Evolutionary conservation across 2,329 filamentous ascomycete genomes (phyloP), one percentile per base, ranked within the genome.

Genomic region (Sclerotinia sclerotiorum): DNA sequence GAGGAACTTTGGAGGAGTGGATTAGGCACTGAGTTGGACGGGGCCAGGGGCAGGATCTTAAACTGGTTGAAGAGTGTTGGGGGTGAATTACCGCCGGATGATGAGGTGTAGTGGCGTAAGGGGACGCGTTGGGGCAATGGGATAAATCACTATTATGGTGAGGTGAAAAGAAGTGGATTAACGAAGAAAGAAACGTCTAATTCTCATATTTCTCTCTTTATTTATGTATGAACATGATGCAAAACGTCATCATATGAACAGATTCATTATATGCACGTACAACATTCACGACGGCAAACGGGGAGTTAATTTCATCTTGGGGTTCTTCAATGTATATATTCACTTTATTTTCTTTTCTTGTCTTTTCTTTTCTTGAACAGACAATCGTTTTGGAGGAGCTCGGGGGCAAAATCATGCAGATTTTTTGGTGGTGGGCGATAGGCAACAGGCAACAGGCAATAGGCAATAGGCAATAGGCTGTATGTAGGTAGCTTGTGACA

Each of bases 1-100:
- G 93, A 97, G 79, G 90, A 93, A 67, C 93, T 97, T 80, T 98
- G 95, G 94, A 84, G 85, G 48, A 91, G 93, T 75, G 93, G 92
- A 6, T 82, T 98, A n/a, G 94, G 94, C 0, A 88, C 89, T 71
- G 87, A 88, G 67, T 84, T 98, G 73, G 86, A 86, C 70, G 85
- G 83, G 21, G 88, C 94, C 71, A 94, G 92, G 79, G 87, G 88
- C 77, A 83, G 90, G 65, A 89, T 97, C 15, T 29, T 67, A 29
- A 49, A 27, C 11, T 67, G 64, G 42, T 94, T 88, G 81, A 63
- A 82, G 97, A 73, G 80, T 92, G 71, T 85, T 87, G 75, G 89
- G 88, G 70, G 93, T 91, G n/a, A 94, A 93, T 0, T 97, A 93
- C 52, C 54, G 94, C 52, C 54, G 92, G 93, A 96, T 56, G 76